Evolutionary conservation across 345 rosid genomes (phyloP).

Genomic region (Gossypium longicalyx): DNA sequence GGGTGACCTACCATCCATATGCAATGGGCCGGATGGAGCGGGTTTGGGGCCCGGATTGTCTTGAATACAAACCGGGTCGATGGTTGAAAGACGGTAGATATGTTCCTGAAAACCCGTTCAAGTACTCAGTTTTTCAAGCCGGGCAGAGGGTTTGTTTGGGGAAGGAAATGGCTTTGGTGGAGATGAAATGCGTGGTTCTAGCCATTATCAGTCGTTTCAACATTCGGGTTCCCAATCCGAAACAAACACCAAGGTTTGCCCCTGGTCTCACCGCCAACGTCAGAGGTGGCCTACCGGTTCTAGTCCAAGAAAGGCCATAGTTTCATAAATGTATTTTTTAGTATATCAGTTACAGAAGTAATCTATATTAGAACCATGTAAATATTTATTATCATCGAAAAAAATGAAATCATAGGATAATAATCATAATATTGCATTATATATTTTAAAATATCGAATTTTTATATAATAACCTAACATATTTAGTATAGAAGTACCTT

Average conservation of each 20-base stretch:
- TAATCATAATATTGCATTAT: not conserved
- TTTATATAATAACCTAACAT: not conserved
- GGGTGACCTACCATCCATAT: constrained; percentile 57
- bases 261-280: constrained; percentile 81
- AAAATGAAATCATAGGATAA: not conserved
- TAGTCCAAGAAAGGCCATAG: constrained; percentile 24
- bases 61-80: not conserved
- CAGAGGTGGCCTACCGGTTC: constrained; percentile 60
- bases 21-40: constrained; percentile 46
- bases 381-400: not conserved
- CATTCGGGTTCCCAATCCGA: constrained; percentile 27
- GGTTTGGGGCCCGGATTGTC: not conserved
- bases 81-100: not conserved
- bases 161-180: not conserved
- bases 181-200: not conserved
- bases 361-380: not conserved
- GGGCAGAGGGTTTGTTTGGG: not conserved
- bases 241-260: constrained; percentile 34
- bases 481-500: not conserved
- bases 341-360: not conserved
- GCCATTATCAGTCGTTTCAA: not conserved
- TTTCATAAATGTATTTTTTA: not conserved
- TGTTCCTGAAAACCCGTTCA: not conserved
- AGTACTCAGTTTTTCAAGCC: not conserved
- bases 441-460: no score